A percentile compares a stretch with the other conserved stretches of the same genome.
Evolutionary conservation across 116 monocot species (phyloP).

Genomic region (Papilionanthe hybrid): DNA sequence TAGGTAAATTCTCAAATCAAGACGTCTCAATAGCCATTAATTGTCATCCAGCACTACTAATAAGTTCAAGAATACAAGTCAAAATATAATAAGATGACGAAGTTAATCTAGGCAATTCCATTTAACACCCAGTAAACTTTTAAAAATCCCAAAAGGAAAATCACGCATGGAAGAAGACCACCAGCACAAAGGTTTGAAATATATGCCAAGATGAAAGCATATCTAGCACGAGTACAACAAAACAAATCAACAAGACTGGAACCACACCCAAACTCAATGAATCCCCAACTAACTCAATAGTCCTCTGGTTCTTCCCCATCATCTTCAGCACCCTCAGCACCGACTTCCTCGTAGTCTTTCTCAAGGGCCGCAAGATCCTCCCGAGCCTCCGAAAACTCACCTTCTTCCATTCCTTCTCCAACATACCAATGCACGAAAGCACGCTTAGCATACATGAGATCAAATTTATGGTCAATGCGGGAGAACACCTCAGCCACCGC

Average conservation of each 20-base stretch:
- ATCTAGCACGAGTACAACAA: neutral
- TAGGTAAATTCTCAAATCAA: no score
- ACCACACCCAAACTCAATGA: neutral
- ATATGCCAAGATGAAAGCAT: neutral
- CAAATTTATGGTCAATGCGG: conserved; percentile 58
- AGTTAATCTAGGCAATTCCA: neutral
- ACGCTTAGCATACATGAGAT: conserved; percentile 59
- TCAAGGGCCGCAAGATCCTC: conserved; percentile 54
- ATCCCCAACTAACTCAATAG: conserved; percentile 12
- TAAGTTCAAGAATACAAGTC: no score
- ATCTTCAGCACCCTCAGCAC: conserved; percentile 36
- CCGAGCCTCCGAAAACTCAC: conserved; percentile 51
- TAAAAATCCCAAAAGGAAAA: neutral
- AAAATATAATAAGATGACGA: no score
- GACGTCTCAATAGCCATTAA: no score
- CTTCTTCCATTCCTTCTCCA: conserved; percentile 59
- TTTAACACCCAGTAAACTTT: neutral
- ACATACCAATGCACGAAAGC: conserved; percentile 65
- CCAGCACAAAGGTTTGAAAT: neutral
- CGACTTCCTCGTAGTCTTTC: conserved; percentile 53
- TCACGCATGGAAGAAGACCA: neutral
- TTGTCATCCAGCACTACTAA: no score
- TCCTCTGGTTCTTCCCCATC: conserved; percentile 34
- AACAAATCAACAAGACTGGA: neutral
- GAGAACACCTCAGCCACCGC: conserved; percentile 57